These are phyloP conservation scores for Mycotypha africana DNA, from an alignment of 371 early-diverging fungal species.

Conservation along the genomic window DNA sequence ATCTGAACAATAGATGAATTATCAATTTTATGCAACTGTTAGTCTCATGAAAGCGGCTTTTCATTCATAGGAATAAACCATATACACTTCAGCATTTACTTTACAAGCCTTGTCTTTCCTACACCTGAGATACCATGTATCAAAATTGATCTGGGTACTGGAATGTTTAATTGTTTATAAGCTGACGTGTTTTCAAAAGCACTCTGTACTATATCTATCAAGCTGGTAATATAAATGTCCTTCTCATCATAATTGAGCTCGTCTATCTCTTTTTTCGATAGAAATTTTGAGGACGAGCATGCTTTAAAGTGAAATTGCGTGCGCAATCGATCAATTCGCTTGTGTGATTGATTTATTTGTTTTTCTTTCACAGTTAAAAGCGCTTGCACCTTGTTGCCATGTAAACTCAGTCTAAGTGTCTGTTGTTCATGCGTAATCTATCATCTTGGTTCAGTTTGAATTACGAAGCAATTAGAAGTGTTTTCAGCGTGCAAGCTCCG, in stretches of 20 bases:
- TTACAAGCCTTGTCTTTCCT: slow-evolving; percentile 30
- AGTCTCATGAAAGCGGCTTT: too few relatives aligned
- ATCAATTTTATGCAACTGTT: neutral
- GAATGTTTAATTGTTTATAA: slow-evolving; percentile 24
- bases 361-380: too few relatives aligned
- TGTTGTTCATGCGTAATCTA: too few relatives aligned
- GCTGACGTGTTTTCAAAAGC: slow-evolving; percentile 19
- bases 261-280: neutral
- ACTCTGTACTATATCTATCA: slow-evolving; percentile 16
- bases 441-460: too few relatives aligned
- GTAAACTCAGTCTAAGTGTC: neutral
- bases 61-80: too few relatives aligned
- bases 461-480: too few relatives aligned
- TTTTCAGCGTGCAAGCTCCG: too few relatives aligned
- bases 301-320: neutral
- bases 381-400: neutral
- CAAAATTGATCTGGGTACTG: slow-evolving; percentile 35
- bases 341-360: neutral
- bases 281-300: too few relatives aligned
- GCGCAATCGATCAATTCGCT: neutral
- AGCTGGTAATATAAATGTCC: slow-evolving; percentile 11
- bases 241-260: slow-evolving; percentile 3
- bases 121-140: slow-evolving; percentile 38
- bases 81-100: slow-evolving; percentile 8
- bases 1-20: neutral